These are phyloP conservation scores for Cadophora malorum DNA, from an alignment of 2,329 filamentous ascomycete genomes.

Conservation along the genomic window DNA sequence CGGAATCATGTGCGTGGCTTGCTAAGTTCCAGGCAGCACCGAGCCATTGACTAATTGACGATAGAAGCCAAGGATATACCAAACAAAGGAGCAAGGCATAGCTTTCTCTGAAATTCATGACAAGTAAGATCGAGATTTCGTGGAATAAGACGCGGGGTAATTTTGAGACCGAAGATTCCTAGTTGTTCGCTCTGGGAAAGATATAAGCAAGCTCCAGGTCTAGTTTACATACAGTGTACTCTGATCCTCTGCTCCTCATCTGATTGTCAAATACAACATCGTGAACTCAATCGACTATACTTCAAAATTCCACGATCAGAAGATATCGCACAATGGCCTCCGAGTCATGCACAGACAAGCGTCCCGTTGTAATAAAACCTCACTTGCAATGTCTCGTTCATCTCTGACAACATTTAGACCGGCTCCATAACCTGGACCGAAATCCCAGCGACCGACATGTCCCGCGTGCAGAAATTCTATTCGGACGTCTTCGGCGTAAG, in stretches of 20 bases:
- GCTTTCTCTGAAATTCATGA: not conserved
- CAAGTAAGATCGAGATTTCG: not conserved
- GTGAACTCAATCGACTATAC: not conserved
- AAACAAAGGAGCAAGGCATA: not conserved
- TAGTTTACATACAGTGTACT: not conserved
- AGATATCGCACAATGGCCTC: not conserved
- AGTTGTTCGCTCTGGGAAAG: not conserved
- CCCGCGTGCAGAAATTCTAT: constrained; percentile 49
- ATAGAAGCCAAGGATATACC: not conserved
- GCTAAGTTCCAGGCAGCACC: not conserved
- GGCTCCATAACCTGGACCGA: constrained; percentile 46
- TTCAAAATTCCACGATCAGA: not conserved
- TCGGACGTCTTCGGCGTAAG: constrained; percentile 41
- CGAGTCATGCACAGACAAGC: not conserved
- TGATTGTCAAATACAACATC: not conserved
- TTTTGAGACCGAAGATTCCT: not conserved
- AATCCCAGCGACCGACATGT: constrained; percentile 47
- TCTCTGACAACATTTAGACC: constrained; percentile 9
- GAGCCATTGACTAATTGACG: not conserved
- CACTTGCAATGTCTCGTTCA: not conserved
- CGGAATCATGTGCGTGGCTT: constrained; percentile 5
- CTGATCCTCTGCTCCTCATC: not conserved
- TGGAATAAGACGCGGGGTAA: not conserved
- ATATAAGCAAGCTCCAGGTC: not conserved
- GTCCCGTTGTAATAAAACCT: not conserved